phyloP scores from a whole-genome alignment of 257 asterid species.

The Petunia secreta region DNA sequence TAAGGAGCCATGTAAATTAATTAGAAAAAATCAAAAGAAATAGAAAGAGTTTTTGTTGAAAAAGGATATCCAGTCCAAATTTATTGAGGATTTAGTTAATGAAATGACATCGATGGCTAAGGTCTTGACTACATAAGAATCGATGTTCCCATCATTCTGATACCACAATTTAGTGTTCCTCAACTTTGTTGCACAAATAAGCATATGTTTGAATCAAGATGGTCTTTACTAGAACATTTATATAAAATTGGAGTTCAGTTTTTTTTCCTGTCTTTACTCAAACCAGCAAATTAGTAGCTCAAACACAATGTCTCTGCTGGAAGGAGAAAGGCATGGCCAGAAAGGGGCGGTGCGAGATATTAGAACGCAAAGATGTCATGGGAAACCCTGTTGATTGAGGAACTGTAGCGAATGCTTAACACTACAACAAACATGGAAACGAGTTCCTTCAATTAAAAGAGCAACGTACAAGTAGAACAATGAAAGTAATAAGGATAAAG shows the following conservation, averaged over 20 bases:
- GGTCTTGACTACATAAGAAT: no score
- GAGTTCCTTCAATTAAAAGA: no score
- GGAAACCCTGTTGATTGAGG: slow-evolving; percentile 67
- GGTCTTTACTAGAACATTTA: no score
- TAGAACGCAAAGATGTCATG: slow-evolving; percentile 58
- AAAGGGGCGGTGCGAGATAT: slow-evolving; percentile 60
- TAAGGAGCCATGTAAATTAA: slow-evolving; percentile 8
- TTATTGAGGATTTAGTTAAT: not conserved
- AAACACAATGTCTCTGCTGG: slow-evolving; percentile 60
- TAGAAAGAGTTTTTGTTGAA: slow-evolving; percentile 46
- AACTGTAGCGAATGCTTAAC: slow-evolving; percentile 37
- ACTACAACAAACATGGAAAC: no score
- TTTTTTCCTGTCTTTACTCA: not conserved
- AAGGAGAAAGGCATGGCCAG: slow-evolving; percentile 61
- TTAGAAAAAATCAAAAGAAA: slow-evolving; percentile 39
- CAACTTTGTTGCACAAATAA: no score
- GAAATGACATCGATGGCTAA: no score
- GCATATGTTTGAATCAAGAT: no score
- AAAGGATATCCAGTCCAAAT: slow-evolving; percentile 36
- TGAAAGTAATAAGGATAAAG: no score
- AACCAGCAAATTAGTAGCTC: slow-evolving; percentile 27
- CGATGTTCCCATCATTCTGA: no score
- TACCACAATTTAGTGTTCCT: no score
- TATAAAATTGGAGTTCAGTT: no score
- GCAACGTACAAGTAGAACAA: no score